phyloP scores from a whole-genome alignment of 208 protist species.

The Balamuthia mandrillaris region DNA sequence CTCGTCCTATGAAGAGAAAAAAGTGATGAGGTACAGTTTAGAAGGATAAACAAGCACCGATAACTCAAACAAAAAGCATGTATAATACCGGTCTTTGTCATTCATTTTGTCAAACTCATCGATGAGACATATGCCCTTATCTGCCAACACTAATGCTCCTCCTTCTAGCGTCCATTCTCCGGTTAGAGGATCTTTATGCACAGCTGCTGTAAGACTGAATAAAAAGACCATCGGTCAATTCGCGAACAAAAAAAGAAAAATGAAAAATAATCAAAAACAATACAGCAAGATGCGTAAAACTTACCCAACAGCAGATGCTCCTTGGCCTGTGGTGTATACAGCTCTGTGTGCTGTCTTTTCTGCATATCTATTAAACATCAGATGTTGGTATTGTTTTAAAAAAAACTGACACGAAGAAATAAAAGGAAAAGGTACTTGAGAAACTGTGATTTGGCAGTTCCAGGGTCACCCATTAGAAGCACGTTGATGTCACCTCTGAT shows the following conservation, averaged over 20 bases:
- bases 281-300: too few species aligned
- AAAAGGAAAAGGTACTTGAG: conserved; percentile 53
- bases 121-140: conserved; percentile 97
- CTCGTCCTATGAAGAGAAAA: neutral
- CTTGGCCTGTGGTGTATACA: conserved; percentile 98
- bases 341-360: conserved; percentile 96
- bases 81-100: conserved; percentile 75
- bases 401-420: neutral
- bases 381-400: conserved; percentile 77
- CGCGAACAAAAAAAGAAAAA: too few species aligned
- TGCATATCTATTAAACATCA: conserved; percentile 97
- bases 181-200: conserved; percentile 94
- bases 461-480: conserved; percentile 98
- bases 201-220: conserved; percentile 90
- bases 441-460: conserved; percentile 88
- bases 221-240: neutral
- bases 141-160: conserved; percentile 98
- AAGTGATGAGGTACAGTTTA: conserved; percentile 3
- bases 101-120: conserved; percentile 99
- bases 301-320: conserved; percentile 82
- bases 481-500: conserved; percentile 99
- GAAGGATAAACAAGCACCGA: conserved; percentile 93
- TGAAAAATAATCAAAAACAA: neutral
- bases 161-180: conserved; percentile 99
- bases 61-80: neutral